Percentiles rank a stretch among this genome's conserved stretches.
Conservation (phyloP, 108 stramenopile genomes). For the Fragilaria radians region DNA sequence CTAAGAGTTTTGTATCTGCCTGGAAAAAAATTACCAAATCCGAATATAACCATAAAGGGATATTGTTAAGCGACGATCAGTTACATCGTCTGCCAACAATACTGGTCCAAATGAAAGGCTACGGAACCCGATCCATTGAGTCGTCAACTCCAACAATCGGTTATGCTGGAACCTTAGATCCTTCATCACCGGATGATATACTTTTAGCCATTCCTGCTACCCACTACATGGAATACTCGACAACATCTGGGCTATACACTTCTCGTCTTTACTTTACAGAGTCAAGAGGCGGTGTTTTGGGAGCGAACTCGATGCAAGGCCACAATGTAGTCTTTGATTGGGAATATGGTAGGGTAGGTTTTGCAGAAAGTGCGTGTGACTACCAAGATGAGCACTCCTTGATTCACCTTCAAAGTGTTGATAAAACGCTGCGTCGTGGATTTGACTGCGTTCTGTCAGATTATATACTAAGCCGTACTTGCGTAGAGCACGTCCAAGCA, state of each 20-base stretch:
- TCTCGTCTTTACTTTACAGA: slow-evolving; percentile 47
- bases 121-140: slow-evolving; percentile 17
- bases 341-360: slow-evolving; percentile 82
- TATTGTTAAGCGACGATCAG: slow-evolving; percentile 41
- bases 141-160: slow-evolving; percentile 28
- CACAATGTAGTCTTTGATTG: slow-evolving; percentile 95
- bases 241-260: slow-evolving; percentile 42
- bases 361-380: slow-evolving; percentile 81
- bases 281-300: slow-evolving; percentile 82
- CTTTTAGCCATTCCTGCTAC: slow-evolving; percentile 71
- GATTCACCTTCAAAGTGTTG: slow-evolving; percentile 1
- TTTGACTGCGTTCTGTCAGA: slow-evolving; percentile 9
- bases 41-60: slow-evolving; percentile 57
- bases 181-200: slow-evolving; percentile 47
- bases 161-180: slow-evolving; percentile 62
- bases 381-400: slow-evolving; percentile 25
- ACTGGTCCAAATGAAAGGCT: slow-evolving; percentile 46
- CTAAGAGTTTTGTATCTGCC: slow-evolving; percentile 49
- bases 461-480: slow-evolving; percentile 10
- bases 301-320: slow-evolving; percentile 94
- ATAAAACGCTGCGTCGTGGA: slow-evolving; percentile 7
- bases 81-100: slow-evolving; percentile 64
- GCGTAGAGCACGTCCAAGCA: slow-evolving; percentile 12
- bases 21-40: slow-evolving; percentile 69
- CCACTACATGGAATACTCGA: slow-evolving; percentile 71